phyloP scores from a whole-genome alignment of 768 basidiomycete genomes.

The Tricholoma furcatifolium region DNA sequence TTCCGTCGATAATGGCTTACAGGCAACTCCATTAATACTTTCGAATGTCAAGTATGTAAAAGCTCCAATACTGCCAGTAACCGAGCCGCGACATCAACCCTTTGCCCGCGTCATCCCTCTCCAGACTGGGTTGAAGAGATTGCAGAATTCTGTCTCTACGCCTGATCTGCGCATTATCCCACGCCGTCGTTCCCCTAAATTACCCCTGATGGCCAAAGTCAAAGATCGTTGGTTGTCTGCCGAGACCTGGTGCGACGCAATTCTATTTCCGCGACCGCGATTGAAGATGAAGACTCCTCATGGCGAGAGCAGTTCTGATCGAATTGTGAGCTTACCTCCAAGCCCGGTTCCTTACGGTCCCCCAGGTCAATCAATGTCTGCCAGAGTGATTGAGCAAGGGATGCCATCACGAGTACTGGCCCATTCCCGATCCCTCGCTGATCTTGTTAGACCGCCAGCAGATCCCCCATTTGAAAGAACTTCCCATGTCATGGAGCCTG shows the following conservation, averaged over 20 bases:
- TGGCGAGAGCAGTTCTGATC: conserved; percentile 17
- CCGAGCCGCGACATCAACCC: conserved; percentile 17
- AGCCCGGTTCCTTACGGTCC: conserved; percentile 35
- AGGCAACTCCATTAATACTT: conserved; percentile 11
- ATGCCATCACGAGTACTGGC: conserved; percentile 46
- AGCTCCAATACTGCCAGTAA: conserved; percentile 29
- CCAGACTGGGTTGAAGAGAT: conserved; percentile 15
- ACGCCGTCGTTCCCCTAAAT: conserved; percentile 5
- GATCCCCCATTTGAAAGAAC: background rate
- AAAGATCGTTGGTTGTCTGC: conserved; percentile 69
- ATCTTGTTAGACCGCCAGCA: conserved; percentile 21
- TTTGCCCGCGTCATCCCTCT: conserved; percentile 1
- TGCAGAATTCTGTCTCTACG: conserved; percentile 63
- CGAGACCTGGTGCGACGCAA: conserved; percentile 81
- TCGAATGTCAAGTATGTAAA: conserved; percentile 9
- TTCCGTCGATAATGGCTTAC: conserved; percentile 7
- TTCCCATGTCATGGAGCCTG: background rate
- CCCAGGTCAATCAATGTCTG: conserved; percentile 2
- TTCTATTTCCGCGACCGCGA: conserved; percentile 74
- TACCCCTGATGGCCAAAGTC: conserved; percentile 30
- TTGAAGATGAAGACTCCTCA: conserved; percentile 49
- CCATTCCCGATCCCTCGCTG: conserved; percentile 46
- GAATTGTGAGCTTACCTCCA: conserved; percentile 49
- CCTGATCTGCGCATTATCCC: conserved; percentile 50
- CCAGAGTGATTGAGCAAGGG: conserved; percentile 21